Percentiles rank a stretch among this genome's conserved stretches.
These are phyloP conservation scores for Arthrobotrys entomopaga DNA, from an alignment of 2,329 filamentous ascomycete genomes.

Conservation along the genomic window DNA sequence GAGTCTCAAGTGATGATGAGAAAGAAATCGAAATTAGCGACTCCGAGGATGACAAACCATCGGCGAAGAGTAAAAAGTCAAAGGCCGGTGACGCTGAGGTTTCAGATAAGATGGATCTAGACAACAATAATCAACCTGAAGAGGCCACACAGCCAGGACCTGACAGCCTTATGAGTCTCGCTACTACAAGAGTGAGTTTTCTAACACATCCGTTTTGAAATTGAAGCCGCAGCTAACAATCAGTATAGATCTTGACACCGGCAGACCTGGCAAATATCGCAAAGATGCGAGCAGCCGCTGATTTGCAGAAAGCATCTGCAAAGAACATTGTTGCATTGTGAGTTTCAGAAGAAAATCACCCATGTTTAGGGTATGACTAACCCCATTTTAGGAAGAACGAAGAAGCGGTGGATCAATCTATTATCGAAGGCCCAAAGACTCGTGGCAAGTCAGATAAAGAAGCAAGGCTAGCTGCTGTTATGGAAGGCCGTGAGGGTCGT, in stretches of 20 bases:
- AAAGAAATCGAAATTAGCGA: slow-evolving; percentile 74
- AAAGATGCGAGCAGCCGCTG: slow-evolving; percentile 80
- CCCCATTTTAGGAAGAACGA: slow-evolving; percentile 68
- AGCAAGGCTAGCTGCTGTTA: slow-evolving; percentile 83
- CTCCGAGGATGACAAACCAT: slow-evolving; percentile 72
- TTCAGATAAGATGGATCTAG: slow-evolving; percentile 59
- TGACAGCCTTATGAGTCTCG: slow-evolving; percentile 60
- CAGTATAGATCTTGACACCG: slow-evolving; percentile 82
- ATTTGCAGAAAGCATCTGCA: slow-evolving; percentile 73
- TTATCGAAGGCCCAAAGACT: slow-evolving; percentile 86
- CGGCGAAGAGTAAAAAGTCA: slow-evolving; percentile 69
- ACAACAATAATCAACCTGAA: slow-evolving; percentile 50
- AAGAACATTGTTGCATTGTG: slow-evolving; percentile 40
- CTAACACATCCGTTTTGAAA: background rate
- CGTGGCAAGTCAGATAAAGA: slow-evolving; percentile 88
- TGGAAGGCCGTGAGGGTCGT: slow-evolving; percentile 69
- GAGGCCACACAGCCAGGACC: background rate
- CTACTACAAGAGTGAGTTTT: slow-evolving; percentile 60
- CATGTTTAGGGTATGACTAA: background rate
- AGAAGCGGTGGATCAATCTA: slow-evolving; percentile 86
- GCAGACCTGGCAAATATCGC: slow-evolving; percentile 95
- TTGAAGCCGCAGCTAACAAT: slow-evolving; percentile 8
- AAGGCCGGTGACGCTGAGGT: slow-evolving; percentile 47
- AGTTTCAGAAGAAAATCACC: background rate
- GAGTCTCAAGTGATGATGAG: slow-evolving; percentile 40